phyloP scores from a whole-genome alignment of 2,329 filamentous ascomycete genomes.

The Daldinia eschscholtzii region DNA sequence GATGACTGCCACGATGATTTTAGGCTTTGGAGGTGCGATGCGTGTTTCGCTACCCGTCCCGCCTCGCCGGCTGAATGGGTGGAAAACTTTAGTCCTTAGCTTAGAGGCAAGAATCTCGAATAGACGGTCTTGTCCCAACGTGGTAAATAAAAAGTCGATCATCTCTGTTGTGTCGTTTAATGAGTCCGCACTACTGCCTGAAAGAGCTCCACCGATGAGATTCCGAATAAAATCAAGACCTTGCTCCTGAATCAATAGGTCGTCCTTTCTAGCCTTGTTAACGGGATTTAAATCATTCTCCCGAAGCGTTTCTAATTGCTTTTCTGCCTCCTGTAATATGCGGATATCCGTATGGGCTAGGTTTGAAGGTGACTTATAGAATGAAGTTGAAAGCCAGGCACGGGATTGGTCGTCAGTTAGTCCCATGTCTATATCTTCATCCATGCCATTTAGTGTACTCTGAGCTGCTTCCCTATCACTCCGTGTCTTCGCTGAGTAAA shows the following conservation, averaged over 20 bases:
- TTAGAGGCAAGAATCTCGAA: conserved; percentile 87
- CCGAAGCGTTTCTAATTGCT: conserved; percentile 64
- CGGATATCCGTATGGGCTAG: conserved; percentile 39
- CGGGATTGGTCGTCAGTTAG: conserved; percentile 43
- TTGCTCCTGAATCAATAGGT: conserved; percentile 90
- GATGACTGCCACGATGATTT: conserved; percentile 82
- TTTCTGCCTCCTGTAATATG: conserved; percentile 63
- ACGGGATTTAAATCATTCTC: conserved; percentile 77
- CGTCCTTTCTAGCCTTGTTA: conserved; percentile 78
- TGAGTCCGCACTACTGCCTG: conserved; percentile 64
- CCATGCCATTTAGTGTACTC: conserved; percentile 58
- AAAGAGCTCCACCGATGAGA: conserved; percentile 74
- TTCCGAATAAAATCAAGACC: conserved; percentile 91
- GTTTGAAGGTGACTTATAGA: conserved; percentile 31
- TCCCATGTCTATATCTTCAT: conserved; percentile 71
- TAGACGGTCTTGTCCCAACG: conserved; percentile 80
- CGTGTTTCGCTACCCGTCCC: conserved; percentile 57
- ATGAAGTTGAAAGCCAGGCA: conserved; percentile 7
- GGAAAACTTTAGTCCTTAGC: conserved; percentile 72
- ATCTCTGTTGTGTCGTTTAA: conserved; percentile 72
- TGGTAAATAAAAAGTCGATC: conserved; percentile 85
- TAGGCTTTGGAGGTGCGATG: conserved; percentile 69
- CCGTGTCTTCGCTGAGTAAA: conserved; percentile 57
- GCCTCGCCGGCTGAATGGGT: conserved; percentile 63
- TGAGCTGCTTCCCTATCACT: conserved; percentile 46